Evolutionary conservation across 192 early-diverging fungal species (phyloP), one percentile per base, ranked within the genome.

Genomic region (Backusella australiensis): DNA sequence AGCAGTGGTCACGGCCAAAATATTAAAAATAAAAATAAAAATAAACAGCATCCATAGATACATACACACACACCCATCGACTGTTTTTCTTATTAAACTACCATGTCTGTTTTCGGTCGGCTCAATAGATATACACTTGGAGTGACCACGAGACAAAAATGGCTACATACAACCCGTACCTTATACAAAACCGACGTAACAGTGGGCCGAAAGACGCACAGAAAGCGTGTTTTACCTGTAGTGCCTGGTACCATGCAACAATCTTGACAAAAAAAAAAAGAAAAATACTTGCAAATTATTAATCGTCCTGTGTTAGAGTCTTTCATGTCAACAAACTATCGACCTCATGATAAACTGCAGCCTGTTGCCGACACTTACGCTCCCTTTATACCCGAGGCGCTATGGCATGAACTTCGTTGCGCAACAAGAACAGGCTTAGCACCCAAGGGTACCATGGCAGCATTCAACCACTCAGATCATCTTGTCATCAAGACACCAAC

Each of bases 401-500:
- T 78, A 5, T 78, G 77, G 77, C 34, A 78, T 7, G 77, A 78
- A 42, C 44, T 78, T 15, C 68, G 21, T 4, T 67, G 49, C 34
- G 39, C 71, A 26, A 46, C 69, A 11, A 75, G 72, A 8, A 68
- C 76, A 1, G 75, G 80, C 5, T 67, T 81, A 15, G 52, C 77
- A 17, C 59, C 77, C 34, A 77, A 73, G 6, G 63, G 52, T 17
- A 38, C 59, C 12, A 29, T 70, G 19, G 69, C 74, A 9, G 21
- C 80, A 14, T 66, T 65, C 53, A 35, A 77, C 11, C 68, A 73
- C 17, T 68, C 73, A 17, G 84, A 87, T 56, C 83, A 87, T 29
- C 53, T 85, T 34, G 65, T 82, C 12, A 66, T 85, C 6, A 81
- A 80, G n/a, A 77, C 80, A 17, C 84, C 84, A 7, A 74, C 78